Evolutionary conservation across 495 filamentous ascomycete genomes (phyloP).

Genomic region (Tricharina praecox): DNA sequence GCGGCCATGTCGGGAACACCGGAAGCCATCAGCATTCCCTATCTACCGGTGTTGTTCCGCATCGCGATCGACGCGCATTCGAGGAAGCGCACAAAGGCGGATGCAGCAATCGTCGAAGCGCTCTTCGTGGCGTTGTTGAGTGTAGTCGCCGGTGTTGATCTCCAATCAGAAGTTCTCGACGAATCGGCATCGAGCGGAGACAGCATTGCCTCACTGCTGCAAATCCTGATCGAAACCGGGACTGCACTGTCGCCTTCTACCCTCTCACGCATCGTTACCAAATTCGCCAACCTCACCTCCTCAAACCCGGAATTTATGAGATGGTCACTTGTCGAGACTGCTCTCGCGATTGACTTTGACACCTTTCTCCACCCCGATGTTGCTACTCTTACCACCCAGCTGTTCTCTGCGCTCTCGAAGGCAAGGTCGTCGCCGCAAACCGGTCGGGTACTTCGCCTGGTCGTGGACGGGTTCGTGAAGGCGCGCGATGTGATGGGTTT

Average conservation of each 20-base stretch:
- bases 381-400: conserved; percentile 7
- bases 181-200: background rate
- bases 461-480: conserved; percentile 20
- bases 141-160: background rate
- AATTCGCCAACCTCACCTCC: conserved; percentile 13
- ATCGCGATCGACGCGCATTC: conserved; percentile 15
- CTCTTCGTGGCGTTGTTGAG: conserved; percentile 13
- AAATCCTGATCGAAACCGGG: conserved; percentile 13
- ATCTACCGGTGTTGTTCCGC: conserved; percentile 10
- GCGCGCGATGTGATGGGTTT: conserved; percentile 21
- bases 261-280: conserved; percentile 13
- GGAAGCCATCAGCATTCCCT: conserved; percentile 1
- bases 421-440: background rate
- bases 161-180: background rate
- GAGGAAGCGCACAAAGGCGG: conserved; percentile 5
- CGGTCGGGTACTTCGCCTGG: conserved; percentile 8
- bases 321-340: conserved; percentile 16
- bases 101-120: conserved; percentile 10
- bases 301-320: conserved; percentile 1
- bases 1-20: background rate
- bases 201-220: conserved; percentile 8
- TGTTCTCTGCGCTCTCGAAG: conserved; percentile 9
- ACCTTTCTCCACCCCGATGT: conserved; percentile 17
- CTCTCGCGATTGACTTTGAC: conserved; percentile 21
- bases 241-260: conserved; percentile 14